Conservation (phyloP, 2,329 filamentous ascomycete genomes). For the Microascus cirrosus region DNA sequence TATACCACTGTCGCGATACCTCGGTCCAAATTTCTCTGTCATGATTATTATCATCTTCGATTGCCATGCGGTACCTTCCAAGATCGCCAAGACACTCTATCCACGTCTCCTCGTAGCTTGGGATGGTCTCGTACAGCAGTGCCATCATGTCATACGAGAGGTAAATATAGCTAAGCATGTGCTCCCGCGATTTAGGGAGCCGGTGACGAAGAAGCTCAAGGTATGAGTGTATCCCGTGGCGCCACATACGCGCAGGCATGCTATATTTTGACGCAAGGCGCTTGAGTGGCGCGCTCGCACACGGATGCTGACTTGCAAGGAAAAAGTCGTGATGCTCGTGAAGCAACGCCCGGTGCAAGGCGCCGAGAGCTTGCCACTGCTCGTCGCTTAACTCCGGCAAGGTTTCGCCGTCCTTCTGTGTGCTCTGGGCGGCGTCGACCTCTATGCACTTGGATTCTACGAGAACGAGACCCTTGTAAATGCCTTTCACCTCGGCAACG, state of each 20-base stretch:
- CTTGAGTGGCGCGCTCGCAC: conserved; percentile 55
- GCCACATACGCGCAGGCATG: conserved; percentile 93
- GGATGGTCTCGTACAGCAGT: conserved; percentile 73
- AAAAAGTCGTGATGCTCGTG: conserved; percentile 84
- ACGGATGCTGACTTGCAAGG: conserved; percentile 76
- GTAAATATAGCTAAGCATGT: conserved; percentile 88
- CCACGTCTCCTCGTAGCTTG: conserved; percentile 78
- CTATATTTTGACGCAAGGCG: conserved; percentile 68
- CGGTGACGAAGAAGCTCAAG: conserved; percentile 65
- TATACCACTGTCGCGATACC: conserved; percentile 77
- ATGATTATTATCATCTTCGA: conserved; percentile 68
- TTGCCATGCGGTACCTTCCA: conserved; percentile 75
- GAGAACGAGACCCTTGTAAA: conserved; percentile 75
- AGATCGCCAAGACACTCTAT: conserved; percentile 87
- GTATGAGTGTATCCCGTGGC: conserved; percentile 80
- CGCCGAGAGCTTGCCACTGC: conserved; percentile 78
- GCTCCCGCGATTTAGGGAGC: conserved; percentile 66
- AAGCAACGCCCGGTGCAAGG: conserved; percentile 67
- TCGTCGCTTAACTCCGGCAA: conserved; percentile 42
- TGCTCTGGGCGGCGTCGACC: conserved; percentile 54
- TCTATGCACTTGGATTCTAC: conserved; percentile 83
- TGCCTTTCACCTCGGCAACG: conserved; percentile 69
- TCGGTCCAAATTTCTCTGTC: conserved; percentile 74
- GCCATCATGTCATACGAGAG: conserved; percentile 85
- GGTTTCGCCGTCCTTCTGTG: conserved; percentile 22